Conservation (phyloP, 352 stramenopile species). For the Peronospora farinosa region DNA sequence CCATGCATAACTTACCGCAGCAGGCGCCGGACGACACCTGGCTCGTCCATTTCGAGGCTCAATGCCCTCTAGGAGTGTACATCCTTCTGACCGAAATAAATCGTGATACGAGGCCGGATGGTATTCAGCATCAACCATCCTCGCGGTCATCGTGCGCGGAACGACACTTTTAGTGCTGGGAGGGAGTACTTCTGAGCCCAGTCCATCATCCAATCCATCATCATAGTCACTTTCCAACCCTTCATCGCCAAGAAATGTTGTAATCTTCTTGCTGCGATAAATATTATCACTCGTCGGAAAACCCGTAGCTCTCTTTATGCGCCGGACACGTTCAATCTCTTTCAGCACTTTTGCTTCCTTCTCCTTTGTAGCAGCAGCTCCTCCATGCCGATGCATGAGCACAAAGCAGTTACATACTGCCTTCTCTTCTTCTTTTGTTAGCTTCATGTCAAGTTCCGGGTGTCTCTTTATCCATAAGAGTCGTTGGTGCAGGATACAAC, state of each 20-base stretch:
- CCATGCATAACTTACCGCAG: conserved; percentile 20
- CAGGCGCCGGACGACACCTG: conserved; percentile 5
- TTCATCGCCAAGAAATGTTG: conserved; percentile 17
- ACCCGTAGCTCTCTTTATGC: conserved; percentile 31
- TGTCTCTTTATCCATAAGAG: conserved; percentile 24
- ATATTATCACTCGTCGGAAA: conserved; percentile 40
- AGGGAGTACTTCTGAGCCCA: conserved; percentile 14
- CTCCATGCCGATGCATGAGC: conserved; percentile 20
- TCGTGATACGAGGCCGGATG: conserved; percentile 37
- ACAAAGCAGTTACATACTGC: conserved; percentile 39
- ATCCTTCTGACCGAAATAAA: conserved; percentile 30
- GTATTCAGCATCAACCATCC: conserved; percentile 20
- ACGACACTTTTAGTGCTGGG: conserved; percentile 24
- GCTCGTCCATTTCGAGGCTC: conserved; percentile 27
- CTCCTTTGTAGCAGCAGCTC: conserved; percentile 15
- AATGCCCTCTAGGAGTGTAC: conserved; percentile 46
- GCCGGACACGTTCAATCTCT: conserved; percentile 26
- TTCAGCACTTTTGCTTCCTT: conserved; percentile 19
- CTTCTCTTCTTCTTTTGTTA: conserved; percentile 16
- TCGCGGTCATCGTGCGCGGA: conserved; percentile 18
- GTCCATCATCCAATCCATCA: conserved; percentile 25
- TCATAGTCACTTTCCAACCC: conserved; percentile 21
- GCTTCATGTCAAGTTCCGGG: conserved; percentile 11
- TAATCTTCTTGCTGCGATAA: conserved; percentile 36
- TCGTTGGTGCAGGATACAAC: conserved; percentile 46